Conservation (phyloP, 2,329 filamentous ascomycete genomes). For the Pseudocercospora fuligena region DNA sequence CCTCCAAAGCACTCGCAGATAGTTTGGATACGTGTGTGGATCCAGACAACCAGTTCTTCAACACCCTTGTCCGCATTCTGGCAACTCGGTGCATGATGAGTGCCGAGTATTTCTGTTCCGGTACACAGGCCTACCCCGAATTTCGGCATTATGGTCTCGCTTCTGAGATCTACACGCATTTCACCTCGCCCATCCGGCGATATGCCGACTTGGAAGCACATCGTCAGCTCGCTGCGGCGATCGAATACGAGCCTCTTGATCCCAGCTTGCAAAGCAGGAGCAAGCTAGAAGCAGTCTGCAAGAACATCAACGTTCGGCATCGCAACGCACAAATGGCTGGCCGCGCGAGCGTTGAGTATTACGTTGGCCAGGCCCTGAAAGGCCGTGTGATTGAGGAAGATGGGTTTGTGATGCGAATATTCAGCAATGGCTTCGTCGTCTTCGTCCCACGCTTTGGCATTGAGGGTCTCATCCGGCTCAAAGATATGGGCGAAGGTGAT, state of each 20-base stretch:
- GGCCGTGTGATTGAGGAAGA: slow-evolving; percentile 77
- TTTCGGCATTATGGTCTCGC: slow-evolving; percentile 97
- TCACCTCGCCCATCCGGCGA: slow-evolving; percentile 94
- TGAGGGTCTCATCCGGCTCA: slow-evolving; percentile 84
- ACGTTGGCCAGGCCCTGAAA: slow-evolving; percentile 94
- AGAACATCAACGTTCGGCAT: slow-evolving; percentile 97
- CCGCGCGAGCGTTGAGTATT: slow-evolving; percentile 93
- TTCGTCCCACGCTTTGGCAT: slow-evolving; percentile 96
- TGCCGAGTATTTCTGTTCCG: slow-evolving; percentile 96
- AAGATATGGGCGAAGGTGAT: slow-evolving; percentile 71
- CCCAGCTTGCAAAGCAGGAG: slow-evolving; percentile 78
- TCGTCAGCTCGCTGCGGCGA: slow-evolving; percentile 91
- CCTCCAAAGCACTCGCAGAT: slow-evolving; percentile 90
- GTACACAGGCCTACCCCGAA: slow-evolving; percentile 88
- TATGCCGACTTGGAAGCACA: slow-evolving; percentile 97
- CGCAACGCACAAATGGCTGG: slow-evolving; percentile 96
- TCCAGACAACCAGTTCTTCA: slow-evolving; percentile 87
- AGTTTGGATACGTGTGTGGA: slow-evolving; percentile 87
- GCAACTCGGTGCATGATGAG: slow-evolving; percentile 99
- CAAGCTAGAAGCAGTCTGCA: slow-evolving; percentile 90
- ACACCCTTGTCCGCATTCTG: slow-evolving; percentile 95
- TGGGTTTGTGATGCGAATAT: slow-evolving; percentile 95
- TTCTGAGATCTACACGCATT: slow-evolving; percentile 97
- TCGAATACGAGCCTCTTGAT: slow-evolving; percentile 88
- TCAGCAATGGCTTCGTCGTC: slow-evolving; percentile 96